Evolutionary conservation across 345 rosid genomes (phyloP).

Genomic region (Salix arbutifolia): DNA sequence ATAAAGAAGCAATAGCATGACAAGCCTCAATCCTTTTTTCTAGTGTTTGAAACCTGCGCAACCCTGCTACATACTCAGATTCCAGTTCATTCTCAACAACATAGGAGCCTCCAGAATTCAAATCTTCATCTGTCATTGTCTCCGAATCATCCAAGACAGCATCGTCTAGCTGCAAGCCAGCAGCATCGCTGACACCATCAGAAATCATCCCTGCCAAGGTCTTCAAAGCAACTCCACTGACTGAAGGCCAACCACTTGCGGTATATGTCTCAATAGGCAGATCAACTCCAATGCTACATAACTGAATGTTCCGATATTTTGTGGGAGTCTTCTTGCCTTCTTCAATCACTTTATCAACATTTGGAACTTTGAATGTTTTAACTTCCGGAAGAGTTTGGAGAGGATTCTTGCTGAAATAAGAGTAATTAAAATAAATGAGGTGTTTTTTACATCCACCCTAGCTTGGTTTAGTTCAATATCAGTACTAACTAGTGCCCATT

Average conservation of each 20-base stretch:
- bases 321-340: slow-evolving; percentile 77
- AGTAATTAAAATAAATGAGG: slow-evolving; percentile 1
- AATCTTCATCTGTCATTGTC: slow-evolving; percentile 19
- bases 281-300: slow-evolving; percentile 43
- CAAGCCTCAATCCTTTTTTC: slow-evolving; percentile 79
- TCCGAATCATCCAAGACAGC: slow-evolving; percentile 21
- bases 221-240: slow-evolving; percentile 71
- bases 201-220: slow-evolving; percentile 75
- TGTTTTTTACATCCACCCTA: background rate
- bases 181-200: slow-evolving; percentile 43
- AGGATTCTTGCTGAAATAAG: slow-evolving; percentile 44
- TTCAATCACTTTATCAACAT: slow-evolving; percentile 67
- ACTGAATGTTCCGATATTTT: slow-evolving; percentile 59
- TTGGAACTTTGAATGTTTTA: slow-evolving; percentile 60
- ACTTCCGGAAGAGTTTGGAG: slow-evolving; percentile 41
- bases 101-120: slow-evolving; percentile 15
- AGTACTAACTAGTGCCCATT: background rate
- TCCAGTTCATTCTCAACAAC: slow-evolving; percentile 30
- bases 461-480: background rate
- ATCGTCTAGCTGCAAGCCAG: slow-evolving; percentile 34
- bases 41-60: slow-evolving; percentile 43
- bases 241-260: slow-evolving; percentile 81
- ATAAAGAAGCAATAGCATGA: slow-evolving; percentile 84
- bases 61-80: slow-evolving; percentile 55
- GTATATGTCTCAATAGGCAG: slow-evolving; percentile 63